Evolutionary conservation across 148 eudicot species (phyloP), one percentile per base, ranked within the genome.

Genomic region (Cornus controversa): DNA sequence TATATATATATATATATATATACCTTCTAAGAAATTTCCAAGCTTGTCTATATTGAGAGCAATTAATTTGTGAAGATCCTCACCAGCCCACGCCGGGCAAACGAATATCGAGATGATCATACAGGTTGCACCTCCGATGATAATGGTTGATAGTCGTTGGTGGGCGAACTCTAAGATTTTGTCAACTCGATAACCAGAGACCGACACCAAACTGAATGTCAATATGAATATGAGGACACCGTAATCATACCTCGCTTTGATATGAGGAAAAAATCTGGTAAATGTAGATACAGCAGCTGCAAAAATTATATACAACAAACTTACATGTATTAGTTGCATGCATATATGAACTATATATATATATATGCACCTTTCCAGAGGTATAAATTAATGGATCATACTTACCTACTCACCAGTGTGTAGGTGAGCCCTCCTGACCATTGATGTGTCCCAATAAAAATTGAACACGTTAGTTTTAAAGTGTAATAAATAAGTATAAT

Each of bases 11-110:
- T n/a, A 20, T 60, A 74, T 16, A 10, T 11, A 8, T 13, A 3
- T 84, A 90, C 94, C 94, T 88, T 88, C 82, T 69, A 90, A 72
- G 70, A 88, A 83, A 4, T 8, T 67, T 0, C 85, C 86, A 42
- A 87, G 81, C 71, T 84, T 87, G 27, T 80, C 85, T 1, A 89
- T 66, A 23, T 89, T 85, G 3, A 8, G 2, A 20, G 81, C 75
- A 20, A 80, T 72, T 23, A 82, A 86, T 16, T 67, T 80, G 70
- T 87, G 92, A 77, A 89, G 90, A 45, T 89, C 90, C 26, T 85
- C 77, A 15, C 92, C 92, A 45, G 90, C 90, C 92, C 90, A 89
- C 6, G 87, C 87, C 0, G 92, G 92, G 57, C 76, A 82, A 3
- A 89, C 37, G 8, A 85, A 62, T 18, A 80, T 79, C 25, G 85